A percentile compares a stretch with the other conserved stretches of the same genome.
These are phyloP conservation scores for Blastocystis sp. DNA, from an alignment of 352 stramenopile species.

Conservation along the genomic window DNA sequence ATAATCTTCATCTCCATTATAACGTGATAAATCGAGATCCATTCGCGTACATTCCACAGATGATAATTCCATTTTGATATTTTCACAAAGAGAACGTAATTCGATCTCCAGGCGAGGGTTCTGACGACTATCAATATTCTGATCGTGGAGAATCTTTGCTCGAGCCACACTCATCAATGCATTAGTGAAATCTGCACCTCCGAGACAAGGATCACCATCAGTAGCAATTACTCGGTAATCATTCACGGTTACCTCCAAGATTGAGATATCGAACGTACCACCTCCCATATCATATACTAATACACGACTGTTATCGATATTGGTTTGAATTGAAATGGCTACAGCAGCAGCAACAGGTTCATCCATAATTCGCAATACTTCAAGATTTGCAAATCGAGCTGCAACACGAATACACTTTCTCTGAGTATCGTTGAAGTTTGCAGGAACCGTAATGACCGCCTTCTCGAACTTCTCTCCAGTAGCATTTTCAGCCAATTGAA, in stretches of 20 bases:
- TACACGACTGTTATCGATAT: conserved; percentile 43
- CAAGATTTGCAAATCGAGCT: conserved; percentile 4
- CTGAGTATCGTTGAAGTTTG: conserved; percentile 56
- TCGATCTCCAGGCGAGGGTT: conserved; percentile 16
- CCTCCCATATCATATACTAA: conserved; percentile 71
- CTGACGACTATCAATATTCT: background rate
- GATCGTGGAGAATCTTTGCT: background rate
- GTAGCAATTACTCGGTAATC: conserved; percentile 67
- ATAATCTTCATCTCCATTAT: background rate
- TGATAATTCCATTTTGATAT: conserved; percentile 19
- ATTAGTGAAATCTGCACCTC: conserved; percentile 67
- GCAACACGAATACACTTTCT: conserved; percentile 36
- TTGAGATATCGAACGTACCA: conserved; percentile 72
- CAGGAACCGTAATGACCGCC: conserved; percentile 31
- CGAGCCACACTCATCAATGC: background rate
- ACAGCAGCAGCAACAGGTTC: conserved; percentile 27
- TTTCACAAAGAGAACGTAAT: conserved; percentile 4
- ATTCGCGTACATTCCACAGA: background rate
- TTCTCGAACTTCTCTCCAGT: conserved; percentile 44
- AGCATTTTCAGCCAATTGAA: conserved; percentile 5
- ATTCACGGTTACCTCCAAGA: conserved; percentile 24
- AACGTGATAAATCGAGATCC: conserved; percentile 12
- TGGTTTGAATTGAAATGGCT: conserved; percentile 40
- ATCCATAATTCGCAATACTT: conserved; percentile 28
- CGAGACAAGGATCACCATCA: conserved; percentile 67